phyloP scores from a whole-genome alignment of 495 filamentous ascomycete species.

The Xanthoparmelia taractica region DNA sequence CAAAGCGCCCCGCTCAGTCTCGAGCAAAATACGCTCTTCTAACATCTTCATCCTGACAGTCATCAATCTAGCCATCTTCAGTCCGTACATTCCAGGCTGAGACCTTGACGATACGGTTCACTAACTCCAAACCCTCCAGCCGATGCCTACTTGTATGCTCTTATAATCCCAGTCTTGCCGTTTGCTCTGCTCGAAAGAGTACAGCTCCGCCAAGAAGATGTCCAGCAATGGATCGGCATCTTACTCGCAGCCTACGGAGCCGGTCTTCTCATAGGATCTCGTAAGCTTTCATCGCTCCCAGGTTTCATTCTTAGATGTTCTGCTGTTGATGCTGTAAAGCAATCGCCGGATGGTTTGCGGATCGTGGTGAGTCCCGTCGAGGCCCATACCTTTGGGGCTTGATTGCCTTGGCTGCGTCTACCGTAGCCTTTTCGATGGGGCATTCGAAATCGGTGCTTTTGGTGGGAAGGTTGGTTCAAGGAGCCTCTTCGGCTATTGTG shows the following conservation, averaged over 20 bases:
- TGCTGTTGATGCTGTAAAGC: conserved; percentile 14
- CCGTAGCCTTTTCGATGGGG: conserved; percentile 50
- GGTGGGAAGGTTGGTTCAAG: conserved; percentile 51
- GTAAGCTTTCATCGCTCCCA: conserved; percentile 29
- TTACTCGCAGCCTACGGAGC: conserved; percentile 68
- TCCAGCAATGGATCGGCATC: conserved; percentile 63
- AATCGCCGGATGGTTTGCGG: conserved; percentile 47
- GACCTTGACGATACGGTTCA: background rate
- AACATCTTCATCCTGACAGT: conserved; percentile 12
- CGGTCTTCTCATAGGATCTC: conserved; percentile 53
- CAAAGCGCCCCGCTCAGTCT: background rate
- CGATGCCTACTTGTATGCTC: conserved; percentile 30
- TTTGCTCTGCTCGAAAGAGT: conserved; percentile 25
- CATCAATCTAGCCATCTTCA: conserved; percentile 18
- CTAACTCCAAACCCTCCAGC: conserved; percentile 9
- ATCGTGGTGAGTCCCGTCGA: conserved; percentile 45
- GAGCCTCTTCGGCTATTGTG: conserved; percentile 50
- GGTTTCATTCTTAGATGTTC: background rate
- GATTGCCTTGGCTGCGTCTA: conserved; percentile 44
- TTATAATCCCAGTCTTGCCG: conserved; percentile 30
- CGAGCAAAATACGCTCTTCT: conserved; percentile 6
- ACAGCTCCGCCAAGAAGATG: conserved; percentile 15
- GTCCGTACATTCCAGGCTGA: background rate
- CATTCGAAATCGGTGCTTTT: conserved; percentile 41
- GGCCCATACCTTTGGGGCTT: conserved; percentile 52